Base-by-base conservation (phyloP, 1,139 yeast genomes). In the Geotrichum candidum region DNA sequence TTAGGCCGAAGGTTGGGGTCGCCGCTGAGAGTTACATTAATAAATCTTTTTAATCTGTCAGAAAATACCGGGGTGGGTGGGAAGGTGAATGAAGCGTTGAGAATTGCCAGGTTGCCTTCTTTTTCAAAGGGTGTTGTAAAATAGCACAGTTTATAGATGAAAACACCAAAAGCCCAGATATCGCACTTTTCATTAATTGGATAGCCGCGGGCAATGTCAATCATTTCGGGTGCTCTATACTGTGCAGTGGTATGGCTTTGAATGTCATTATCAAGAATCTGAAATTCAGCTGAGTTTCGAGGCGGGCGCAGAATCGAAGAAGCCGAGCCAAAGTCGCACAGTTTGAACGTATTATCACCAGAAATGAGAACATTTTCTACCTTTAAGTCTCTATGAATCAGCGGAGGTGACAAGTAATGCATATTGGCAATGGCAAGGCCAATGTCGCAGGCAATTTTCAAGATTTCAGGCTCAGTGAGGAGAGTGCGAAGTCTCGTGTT, bases 161-260 rank as follows among this genome's bases (percentile, higher is more conserved):
- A 88, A 38, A 94, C 85, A n/a, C 99, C 99, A 63, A 94, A 77
- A 0, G 99, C 99, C 99, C 99, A 94, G 46, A 94, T 86, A 75
- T 94, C 99, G 65, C 92, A 84, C 73, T 94, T 94, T 71, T 94
- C 98, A 74, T 92, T 96, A 65, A 94, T 88, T 2, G 98, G 96
- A 64, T 87, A 82, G 5, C 95, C 90, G 65, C 88, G 81, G 65
- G 88, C 84, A 54, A 94, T 80, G 74, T 94, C 98, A 61, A 95
- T 82, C 99, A 94, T 94, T 74, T 94, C 99, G 0, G 99, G 99
- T 1, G 96, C 82, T 67, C 99, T 80, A 74, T 94, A 94, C 73
- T 94, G 99, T n/a, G 97, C 96, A 1, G 99, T 94, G 0, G 99
- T 94, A 73, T 94, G 95, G 66, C 87, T 86, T 79, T 90, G 84